Percentiles rank a stretch among this genome's conserved stretches.
Evolutionary conservation across 1,284 basidiomycete genomes (phyloP).

Genomic region (Tetrapyrgos nigripes): DNA sequence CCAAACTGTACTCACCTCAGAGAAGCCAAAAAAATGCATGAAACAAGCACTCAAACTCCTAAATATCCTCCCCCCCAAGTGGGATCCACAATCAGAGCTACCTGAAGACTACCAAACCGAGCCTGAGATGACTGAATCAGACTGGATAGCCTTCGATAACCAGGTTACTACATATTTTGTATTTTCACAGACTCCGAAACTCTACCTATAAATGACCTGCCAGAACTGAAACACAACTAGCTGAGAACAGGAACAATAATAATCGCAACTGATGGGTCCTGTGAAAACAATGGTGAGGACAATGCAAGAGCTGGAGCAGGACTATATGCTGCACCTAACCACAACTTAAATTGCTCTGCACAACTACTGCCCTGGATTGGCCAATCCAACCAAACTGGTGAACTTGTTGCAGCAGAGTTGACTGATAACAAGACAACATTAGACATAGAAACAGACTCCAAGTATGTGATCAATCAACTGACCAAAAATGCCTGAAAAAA

Average conservation of each 20-base stretch:
- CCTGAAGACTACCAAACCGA: slow-evolving; percentile 19
- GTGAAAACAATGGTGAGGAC: slow-evolving; percentile 22
- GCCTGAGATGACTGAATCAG: neutral
- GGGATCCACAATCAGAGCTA: slow-evolving; percentile 1
- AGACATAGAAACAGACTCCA: too few relatives aligned
- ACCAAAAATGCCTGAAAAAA: slow-evolving; percentile 19
- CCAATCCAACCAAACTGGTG: too few relatives aligned
- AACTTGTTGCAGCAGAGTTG: too few relatives aligned
- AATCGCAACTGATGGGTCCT: slow-evolving; percentile 34
- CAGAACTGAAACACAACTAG: neutral
- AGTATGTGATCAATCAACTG: too few relatives aligned
- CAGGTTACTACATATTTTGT: slow-evolving; percentile 13
- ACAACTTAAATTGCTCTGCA: too few relatives aligned
- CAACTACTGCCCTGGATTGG: too few relatives aligned
- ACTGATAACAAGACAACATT: too few relatives aligned
- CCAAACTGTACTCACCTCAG: neutral
- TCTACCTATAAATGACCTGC: neutral
- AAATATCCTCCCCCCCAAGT: slow-evolving; percentile 14
- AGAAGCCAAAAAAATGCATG: neutral
- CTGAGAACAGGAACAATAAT: neutral
- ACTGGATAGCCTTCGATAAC: slow-evolving; percentile 12
- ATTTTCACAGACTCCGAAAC: slow-evolving; percentile 20
- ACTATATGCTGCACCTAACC: too few relatives aligned
- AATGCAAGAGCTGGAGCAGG: slow-evolving; percentile 28
- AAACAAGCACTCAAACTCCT: slow-evolving; percentile 11